phyloP scores from a whole-genome alignment of 176 grass and related monocot species.

The Bonia amplexicaulis region DNA sequence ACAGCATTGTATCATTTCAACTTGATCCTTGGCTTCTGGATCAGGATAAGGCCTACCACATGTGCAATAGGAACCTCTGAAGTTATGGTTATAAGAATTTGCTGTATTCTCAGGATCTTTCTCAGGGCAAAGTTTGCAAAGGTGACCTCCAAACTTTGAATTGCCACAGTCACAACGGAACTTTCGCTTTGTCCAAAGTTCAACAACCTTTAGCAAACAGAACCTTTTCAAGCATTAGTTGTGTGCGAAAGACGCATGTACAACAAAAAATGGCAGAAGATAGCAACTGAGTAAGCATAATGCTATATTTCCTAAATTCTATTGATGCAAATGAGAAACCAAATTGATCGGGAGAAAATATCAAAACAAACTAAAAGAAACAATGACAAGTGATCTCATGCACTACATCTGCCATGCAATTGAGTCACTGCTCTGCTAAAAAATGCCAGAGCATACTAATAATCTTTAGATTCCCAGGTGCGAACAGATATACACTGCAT shows the following conservation, averaged over 20 bases:
- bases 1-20: conserved; percentile 98
- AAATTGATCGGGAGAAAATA: neutral
- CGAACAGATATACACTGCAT: neutral
- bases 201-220: conserved; percentile 52
- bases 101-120: conserved; percentile 65
- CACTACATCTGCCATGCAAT: neutral
- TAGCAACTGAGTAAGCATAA: neutral
- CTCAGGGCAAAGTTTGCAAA: conserved; percentile 75
- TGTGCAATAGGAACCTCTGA: conserved; percentile 89
- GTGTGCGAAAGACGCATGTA: neutral
- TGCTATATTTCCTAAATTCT: neutral
- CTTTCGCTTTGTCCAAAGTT: conserved; percentile 96
- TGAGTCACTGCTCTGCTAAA: neutral
- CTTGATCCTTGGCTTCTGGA: conserved; percentile 80
- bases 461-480: neutral
- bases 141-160: conserved; percentile 70
- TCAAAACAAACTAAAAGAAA: neutral
- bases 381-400: neutral
- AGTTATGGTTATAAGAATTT: conserved; percentile 94
- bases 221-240: neutral
- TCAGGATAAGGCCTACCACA: conserved; percentile 93
- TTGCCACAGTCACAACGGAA: conserved; percentile 95
- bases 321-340: neutral
- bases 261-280: neutral
- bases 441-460: neutral